These are phyloP conservation scores for Eucalyptus virginea DNA, from an alignment of 345 rosid genomes.

Conservation along the genomic window DNA sequence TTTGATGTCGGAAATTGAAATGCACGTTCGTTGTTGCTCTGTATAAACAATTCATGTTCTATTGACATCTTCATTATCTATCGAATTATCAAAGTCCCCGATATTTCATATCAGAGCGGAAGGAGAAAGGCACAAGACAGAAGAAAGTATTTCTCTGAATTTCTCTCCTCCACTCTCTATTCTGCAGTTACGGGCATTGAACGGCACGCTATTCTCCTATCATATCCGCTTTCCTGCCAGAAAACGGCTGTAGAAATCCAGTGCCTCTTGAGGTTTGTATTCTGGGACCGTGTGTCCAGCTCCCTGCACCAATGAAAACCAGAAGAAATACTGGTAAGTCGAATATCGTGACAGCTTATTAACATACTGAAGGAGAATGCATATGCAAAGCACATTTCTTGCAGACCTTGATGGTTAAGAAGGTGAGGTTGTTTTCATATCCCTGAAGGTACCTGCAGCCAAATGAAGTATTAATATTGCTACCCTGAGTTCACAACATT, in stretches of 20 bases:
- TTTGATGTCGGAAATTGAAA: neutral
- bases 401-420: neutral
- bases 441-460: neutral
- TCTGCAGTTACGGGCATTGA: neutral
- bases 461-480: neutral
- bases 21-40: neutral
- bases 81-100: neutral
- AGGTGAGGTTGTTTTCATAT: neutral
- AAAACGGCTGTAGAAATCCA: slow-evolving; percentile 69
- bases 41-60: neutral
- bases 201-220: neutral
- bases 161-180: neutral
- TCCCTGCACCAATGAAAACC: slow-evolving; percentile 29
- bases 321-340: neutral
- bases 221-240: slow-evolving; percentile 43
- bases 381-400: neutral
- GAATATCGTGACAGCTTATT: neutral
- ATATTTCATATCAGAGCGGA: neutral
- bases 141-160: neutral
- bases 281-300: slow-evolving; percentile 85
- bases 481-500: neutral
- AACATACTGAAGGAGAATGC: neutral
- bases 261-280: slow-evolving; percentile 68
- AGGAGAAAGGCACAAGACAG: neutral
- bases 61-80: neutral